A percentile compares a stretch with the other conserved stretches of the same genome.
Evolutionary conservation across 1,284 basidiomycete genomes (phyloP).

Genomic region (Microbotryomycetes sp.): DNA sequence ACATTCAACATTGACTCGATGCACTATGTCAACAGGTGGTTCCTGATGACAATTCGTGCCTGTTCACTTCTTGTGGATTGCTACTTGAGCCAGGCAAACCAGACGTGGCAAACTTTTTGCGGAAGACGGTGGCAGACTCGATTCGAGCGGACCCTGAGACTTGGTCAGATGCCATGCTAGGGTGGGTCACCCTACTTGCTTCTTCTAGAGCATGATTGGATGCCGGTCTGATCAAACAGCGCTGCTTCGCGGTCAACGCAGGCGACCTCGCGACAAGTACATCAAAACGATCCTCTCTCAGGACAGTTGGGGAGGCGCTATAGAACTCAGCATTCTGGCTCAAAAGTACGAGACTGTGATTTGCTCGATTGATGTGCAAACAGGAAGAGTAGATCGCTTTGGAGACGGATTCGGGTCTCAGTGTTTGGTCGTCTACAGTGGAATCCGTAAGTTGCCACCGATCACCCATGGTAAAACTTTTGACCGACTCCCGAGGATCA

Average conservation of each 20-base stretch:
- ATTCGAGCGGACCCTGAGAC: slow-evolving; percentile 63
- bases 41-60: slow-evolving; percentile 54
- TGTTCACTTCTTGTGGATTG: slow-evolving; percentile 78
- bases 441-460: slow-evolving; percentile 56
- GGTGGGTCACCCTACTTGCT: slow-evolving; percentile 49
- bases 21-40: slow-evolving; percentile 32
- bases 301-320: slow-evolving; percentile 85
- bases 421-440: slow-evolving; percentile 76
- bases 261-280: slow-evolving; percentile 58
- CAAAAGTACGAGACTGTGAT: slow-evolving; percentile 77
- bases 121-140: slow-evolving; percentile 65
- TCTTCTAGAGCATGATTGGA: neutral
- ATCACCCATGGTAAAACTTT: neutral
- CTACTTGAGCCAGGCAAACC: slow-evolving; percentile 72
- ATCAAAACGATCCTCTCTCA: slow-evolving; percentile 70
- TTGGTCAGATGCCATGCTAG: slow-evolving; percentile 76
- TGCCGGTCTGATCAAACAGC: neutral
- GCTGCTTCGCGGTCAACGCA: neutral
- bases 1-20: neutral
- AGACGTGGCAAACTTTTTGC: slow-evolving; percentile 49
- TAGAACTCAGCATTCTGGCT: slow-evolving; percentile 63
- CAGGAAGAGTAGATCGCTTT: slow-evolving; percentile 80
- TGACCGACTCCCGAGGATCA: neutral
- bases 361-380: slow-evolving; percentile 80
- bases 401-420: slow-evolving; percentile 51